Evolutionary conservation across 371 early-diverging fungal genomes (phyloP), one percentile per base, ranked within the genome.

Genomic region (Coemansia sp.): DNA sequence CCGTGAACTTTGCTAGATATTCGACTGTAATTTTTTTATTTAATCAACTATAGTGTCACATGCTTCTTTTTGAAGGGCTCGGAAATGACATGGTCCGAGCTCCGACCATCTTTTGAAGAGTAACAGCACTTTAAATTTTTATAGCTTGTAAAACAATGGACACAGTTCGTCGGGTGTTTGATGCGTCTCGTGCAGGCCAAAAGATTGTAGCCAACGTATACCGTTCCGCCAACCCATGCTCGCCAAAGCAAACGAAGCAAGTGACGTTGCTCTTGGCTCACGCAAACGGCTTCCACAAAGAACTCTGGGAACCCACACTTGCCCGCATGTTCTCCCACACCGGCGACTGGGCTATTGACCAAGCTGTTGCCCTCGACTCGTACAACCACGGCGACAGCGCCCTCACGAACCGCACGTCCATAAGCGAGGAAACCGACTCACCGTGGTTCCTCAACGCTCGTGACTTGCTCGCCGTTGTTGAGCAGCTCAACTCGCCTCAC

Each of bases 241-340:
- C n/a, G 47, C 52, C 0, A 3, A 25, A 3, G 14, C 21, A 23
- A 23, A 55, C 53, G 20, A 69, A 54, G 20, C 28, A 50, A 4
- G 40, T 80, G 23, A 80, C 81, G 11, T 50, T 80, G 28, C 21
- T 80, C 1, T 26, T 80, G 6, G 42, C 70, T 2, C 80, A 80
- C 33, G 80, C 80, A 33, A 80, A 81, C 18, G 80, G 80, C 7
- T 80, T 80, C 56, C 80, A 80, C 68, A 80, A 80, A 59, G 80
- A 80, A 52, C 77, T 80, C 5, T 80, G 79, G 79, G 75, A 80
- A 48, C 80, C 80, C 3, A 61, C 69, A 3, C 58, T 80, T 0
- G 42, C 64, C 42, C 56, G 64, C 11, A 58, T 77, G 5, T 74
- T 77, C 21, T 3, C 7, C 37, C 40, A 3, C 52, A 58, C 7